Evolutionary conservation across 768 basidiomycete genomes (phyloP), one percentile per base, ranked within the genome.

Genomic region (Lentinula sp.): DNA sequence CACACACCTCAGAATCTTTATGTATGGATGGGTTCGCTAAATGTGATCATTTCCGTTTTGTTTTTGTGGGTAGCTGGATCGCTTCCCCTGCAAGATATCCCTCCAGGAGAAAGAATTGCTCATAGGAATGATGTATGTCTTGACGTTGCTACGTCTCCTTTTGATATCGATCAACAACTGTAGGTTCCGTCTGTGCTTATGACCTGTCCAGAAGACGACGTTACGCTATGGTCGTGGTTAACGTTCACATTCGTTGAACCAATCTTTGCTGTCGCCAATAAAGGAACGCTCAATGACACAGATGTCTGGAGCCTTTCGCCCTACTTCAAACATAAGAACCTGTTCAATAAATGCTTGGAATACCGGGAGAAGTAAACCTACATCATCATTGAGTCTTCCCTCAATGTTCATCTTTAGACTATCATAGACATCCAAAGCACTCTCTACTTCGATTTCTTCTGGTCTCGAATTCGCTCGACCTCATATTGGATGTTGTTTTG

Each of bases 301-400:
- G 80, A 89, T 66, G 81, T 88, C 6, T 89, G 87, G 87, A 71
- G 67, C 10, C 73, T 89, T 34, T 87, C 87, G 3, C 88, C 87
- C 0, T 87, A 80, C 63, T 87, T 89, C 70, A 76, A 75, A 31
- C 87, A 89, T 68, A 83, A 81, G 65, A 87, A 85, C 65, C 74
- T 89, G 11, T 89, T 88, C 69, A 75, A 71, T 43, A 89, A 88
- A 69, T 84, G 77, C 63, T 67, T 88, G 37, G 74, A 78, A 66
- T 86, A 87, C 69, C 77, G 74, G 60, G 64, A 69, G 48, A 65
- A 66, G 82, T 82, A 67, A 62, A 67, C 62, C 35, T 32, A 52
- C 60, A 51, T 23, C 7, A 37, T 31, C 56, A 40, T 57, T 46
- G 37, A 40, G 15, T n/a, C 18, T 34, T n/a, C 32, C 45, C 46